Evolutionary conservation across 768 basidiomycete genomes (phyloP).

Genomic region (Lactifluus piperatus): DNA sequence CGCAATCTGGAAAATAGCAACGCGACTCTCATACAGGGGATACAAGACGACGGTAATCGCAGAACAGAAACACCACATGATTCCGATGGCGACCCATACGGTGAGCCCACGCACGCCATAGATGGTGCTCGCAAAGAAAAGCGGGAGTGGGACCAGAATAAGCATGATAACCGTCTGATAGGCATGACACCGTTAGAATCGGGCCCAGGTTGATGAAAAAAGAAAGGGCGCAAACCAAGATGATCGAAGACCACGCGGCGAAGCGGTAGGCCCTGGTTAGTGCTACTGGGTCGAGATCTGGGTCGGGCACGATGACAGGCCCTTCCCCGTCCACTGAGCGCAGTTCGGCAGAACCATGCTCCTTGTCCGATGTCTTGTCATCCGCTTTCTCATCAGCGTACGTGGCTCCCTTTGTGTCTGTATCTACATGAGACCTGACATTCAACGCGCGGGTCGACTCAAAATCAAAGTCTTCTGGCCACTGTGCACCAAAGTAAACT

Average conservation of each 20-base stretch:
- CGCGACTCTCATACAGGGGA: constrained; percentile 78
- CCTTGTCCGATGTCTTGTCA: constrained; percentile 33
- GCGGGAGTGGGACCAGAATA: constrained; percentile 71
- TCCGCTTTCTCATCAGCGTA: constrained; percentile 24
- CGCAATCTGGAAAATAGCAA: constrained; percentile 49
- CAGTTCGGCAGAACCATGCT: constrained; percentile 21
- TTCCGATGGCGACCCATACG: constrained; percentile 75
- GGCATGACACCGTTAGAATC: neutral
- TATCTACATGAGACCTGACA: constrained; percentile 22
- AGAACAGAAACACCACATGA: constrained; percentile 79
- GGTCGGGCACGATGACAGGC: constrained; percentile 30
- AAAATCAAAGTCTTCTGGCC: constrained; percentile 81
- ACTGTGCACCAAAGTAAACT: constrained; percentile 31
- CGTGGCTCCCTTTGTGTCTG: constrained; percentile 17
- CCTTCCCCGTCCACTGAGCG: constrained; percentile 27
- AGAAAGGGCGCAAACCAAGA: constrained; percentile 39
- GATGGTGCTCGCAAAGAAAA: constrained; percentile 76
- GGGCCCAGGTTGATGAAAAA: neutral
- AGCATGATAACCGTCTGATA: constrained; percentile 51
- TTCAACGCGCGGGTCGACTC: constrained; percentile 74
- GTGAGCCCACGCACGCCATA: constrained; percentile 56
- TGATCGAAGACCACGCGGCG: constrained; percentile 65
- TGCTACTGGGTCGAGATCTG: constrained; percentile 54
- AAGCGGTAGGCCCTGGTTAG: constrained; percentile 73
- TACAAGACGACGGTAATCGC: constrained; percentile 71